Base-by-base conservation (phyloP, 176 grass and related monocot genomes). In the Alloteropsis semialata region DNA sequence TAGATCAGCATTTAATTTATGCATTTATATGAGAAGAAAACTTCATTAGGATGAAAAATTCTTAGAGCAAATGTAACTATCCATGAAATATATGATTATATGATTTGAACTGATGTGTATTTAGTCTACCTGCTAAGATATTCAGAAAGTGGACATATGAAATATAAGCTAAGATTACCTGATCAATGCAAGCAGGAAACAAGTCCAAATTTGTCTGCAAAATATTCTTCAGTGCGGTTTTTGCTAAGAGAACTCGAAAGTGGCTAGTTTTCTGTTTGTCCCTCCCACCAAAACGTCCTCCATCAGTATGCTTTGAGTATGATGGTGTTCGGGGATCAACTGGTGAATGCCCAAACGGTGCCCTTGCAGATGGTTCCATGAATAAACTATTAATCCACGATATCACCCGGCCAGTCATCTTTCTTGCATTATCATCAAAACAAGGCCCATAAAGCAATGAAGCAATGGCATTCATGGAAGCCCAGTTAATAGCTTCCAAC, bases 401-500 rank as follows among this genome's bases (percentile, higher is more conserved):
- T 66, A 98, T 91, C 72, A 95, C 89, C 25, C 85, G 72, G 39
- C 96, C 96, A 70, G 72, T 79, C 91, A 98, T 88, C 73, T 98
- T 98, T 84, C 96, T 98, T 38, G 93, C 84, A 87, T 95, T 98
- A 75, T 98, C 96, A 98, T 98, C 96, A 80, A 98, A 98, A 82
- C 92, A 98, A 80, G 96, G 89, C 19, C 93, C 96, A 82, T 92
- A 98, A 76, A 98, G 87, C 63, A 98, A 90, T 70, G 96, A 95
- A 63, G 96, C 87, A 87, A 98, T 92, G 17, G 96, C 91, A 90
- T 95, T 95, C 89, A 95, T 91, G 11, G 96, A 91, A 77, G 91
- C 92, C 96, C 96, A 98, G 36, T 98, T 94, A 69, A 95, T 86
- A 24, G 93, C 96, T 76, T 98, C 96, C 67, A 90, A 82, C 81